These are phyloP conservation scores for Dactylellina sp. DNA, from an alignment of 2,329 filamentous ascomycete genomes.

Conservation along the genomic window DNA sequence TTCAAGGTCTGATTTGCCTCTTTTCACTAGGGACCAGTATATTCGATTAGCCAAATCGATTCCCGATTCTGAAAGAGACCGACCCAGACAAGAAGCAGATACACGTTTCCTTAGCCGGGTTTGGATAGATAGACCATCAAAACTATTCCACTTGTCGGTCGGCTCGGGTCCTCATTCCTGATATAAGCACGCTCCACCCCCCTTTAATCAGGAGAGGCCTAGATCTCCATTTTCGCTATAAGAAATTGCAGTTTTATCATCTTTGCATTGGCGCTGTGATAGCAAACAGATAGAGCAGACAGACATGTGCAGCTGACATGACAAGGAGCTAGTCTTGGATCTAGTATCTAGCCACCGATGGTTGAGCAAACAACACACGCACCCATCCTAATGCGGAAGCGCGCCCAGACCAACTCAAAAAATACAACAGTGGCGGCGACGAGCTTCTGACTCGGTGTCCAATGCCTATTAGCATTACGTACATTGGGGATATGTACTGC, in stretches of 20 bases:
- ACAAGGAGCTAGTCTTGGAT: too few relatives aligned
- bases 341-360: too few relatives aligned
- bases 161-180: conserved; percentile 22
- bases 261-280: not conserved
- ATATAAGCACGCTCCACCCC: conserved; percentile 2
- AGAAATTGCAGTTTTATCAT: not conserved
- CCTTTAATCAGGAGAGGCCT: not conserved
- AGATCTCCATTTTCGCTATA: not conserved
- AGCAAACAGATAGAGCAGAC: too few relatives aligned
- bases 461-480: too few relatives aligned
- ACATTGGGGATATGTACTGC: too few relatives aligned
- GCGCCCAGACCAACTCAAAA: too few relatives aligned
- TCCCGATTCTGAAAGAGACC: conserved; percentile 32
- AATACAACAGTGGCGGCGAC: too few relatives aligned
- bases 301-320: too few relatives aligned
- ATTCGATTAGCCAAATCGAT: conserved; percentile 15
- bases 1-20: conserved; percentile 5
- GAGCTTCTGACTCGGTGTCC: too few relatives aligned
- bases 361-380: too few relatives aligned
- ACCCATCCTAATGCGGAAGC: too few relatives aligned
- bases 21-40: too few relatives aligned
- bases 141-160: not conserved
- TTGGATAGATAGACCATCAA: not conserved
- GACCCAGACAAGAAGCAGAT: conserved; percentile 18
- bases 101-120: conserved; percentile 2